phyloP scores from a whole-genome alignment of 345 rosid genomes.

The Isatis tinctoria region DNA sequence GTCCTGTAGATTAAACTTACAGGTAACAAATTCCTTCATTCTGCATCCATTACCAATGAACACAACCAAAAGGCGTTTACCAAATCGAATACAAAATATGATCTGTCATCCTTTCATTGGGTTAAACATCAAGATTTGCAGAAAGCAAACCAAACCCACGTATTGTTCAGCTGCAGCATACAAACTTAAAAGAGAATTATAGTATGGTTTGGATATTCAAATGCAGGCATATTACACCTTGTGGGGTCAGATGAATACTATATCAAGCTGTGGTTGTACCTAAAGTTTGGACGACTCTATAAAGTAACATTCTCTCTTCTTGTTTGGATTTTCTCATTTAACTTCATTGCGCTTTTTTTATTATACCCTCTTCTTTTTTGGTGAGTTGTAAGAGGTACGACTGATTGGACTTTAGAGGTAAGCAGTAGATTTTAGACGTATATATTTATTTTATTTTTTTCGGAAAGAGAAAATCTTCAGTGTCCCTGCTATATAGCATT shows the following conservation, averaged over 20 bases:
- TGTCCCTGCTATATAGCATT: too few species aligned
- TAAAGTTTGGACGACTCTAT: neutral
- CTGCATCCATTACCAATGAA: neutral
- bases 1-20: conserved; percentile 14
- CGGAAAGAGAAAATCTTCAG: neutral
- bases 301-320: neutral
- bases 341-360: neutral
- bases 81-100: neutral
- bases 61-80: neutral
- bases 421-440: conserved; percentile 17
- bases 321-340: neutral
- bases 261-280: neutral
- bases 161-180: neutral
- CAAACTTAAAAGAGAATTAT: neutral
- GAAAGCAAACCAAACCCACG: neutral
- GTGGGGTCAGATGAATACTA: neutral
- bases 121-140: neutral
- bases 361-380: neutral
- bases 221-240: conserved; percentile 15
- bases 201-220: neutral
- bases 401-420: neutral
- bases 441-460: neutral
- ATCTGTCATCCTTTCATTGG: neutral
- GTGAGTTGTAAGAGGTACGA: neutral
- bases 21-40: conserved; percentile 9